Evolutionary conservation across 1,284 basidiomycete genomes (phyloP).

Genomic region (Puccinia horiana): DNA sequence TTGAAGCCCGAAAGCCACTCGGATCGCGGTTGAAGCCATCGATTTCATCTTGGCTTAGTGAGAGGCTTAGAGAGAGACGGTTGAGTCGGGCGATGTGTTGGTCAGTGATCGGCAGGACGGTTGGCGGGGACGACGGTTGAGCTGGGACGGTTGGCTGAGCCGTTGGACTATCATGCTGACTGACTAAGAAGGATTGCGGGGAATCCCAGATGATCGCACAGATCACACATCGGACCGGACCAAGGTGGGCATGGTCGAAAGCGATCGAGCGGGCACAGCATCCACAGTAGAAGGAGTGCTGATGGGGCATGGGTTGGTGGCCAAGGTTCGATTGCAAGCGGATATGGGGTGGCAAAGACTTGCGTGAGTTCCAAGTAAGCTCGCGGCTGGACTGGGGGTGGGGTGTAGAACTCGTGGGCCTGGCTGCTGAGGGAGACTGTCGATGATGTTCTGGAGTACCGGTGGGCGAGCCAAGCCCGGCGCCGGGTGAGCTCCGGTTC

Average conservation of each 20-base stretch:
- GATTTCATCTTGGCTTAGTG: not conserved
- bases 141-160: not conserved
- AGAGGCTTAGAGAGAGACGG: not conserved
- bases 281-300: not conserved
- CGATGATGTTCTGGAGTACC: not conserved
- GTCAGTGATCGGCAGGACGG: not conserved
- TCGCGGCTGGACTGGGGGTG: not conserved
- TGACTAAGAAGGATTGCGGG: not conserved
- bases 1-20: not conserved
- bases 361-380: not conserved
- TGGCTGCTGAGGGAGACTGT: not conserved
- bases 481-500: not conserved
- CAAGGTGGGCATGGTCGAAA: not conserved
- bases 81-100: not conserved
- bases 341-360: not conserved
- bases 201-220: slow-evolving; percentile 9
- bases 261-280: not conserved
- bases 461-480: not conserved
- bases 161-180: not conserved
- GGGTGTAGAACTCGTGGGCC: not conserved
- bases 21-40: not conserved
- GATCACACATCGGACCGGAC: not conserved
- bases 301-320: not conserved
- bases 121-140: not conserved
- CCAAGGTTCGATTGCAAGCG: not conserved